Evolutionary conservation across 352 stramenopile species (phyloP), one percentile per base, ranked within the genome.

Genomic region (Pythium rishiriense): DNA sequence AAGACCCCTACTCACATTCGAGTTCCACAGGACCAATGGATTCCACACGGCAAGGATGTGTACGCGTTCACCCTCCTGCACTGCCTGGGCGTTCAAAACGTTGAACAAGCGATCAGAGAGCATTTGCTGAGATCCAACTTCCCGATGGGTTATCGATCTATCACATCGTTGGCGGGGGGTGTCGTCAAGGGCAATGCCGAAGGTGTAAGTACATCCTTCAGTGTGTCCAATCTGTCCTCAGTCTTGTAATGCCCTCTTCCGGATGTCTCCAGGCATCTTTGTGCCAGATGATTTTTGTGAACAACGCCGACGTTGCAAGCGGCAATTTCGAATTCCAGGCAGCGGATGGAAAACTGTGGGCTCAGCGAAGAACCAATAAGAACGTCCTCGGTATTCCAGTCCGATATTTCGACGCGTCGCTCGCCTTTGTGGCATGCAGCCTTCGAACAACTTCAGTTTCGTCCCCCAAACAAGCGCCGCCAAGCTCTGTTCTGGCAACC

Each of bases 261-360:
- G n/a, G n/a, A n/a, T n/a, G n/a, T 37, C 17, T 26, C 3, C 45
- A 92, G 78, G 82, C 82, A 1, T 72, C 75, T 0, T 78, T 93
- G 17, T 91, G 85, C 62, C 83, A 94, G 65, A 88, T 94, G 56
- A 74, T 94, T 8, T 94, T 94, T 70, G 82, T 92, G 48, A 92
- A 92, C 72, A 84, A 88, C 54, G 79, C 83, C 2, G 86, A 94
- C 60, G 79, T 92, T 26, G 73, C 80, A 6, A 91, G 81, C 50
- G 86, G 86, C 10, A 94, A 92, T 56, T 85, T 91, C 14, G 69
- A 83, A 28, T 85, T 93, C 45, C 75, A 91, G 48, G 74, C 79
- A 0, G 76, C 69, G 0, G 79, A 91, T 41, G 82, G 81, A 7
- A 79, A 76, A 17, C 80, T 84, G 37, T 93, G 84, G 84, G 75